Base-by-base conservation (phyloP, 441 rosid genomes). In the Sinapis alba region DNA sequence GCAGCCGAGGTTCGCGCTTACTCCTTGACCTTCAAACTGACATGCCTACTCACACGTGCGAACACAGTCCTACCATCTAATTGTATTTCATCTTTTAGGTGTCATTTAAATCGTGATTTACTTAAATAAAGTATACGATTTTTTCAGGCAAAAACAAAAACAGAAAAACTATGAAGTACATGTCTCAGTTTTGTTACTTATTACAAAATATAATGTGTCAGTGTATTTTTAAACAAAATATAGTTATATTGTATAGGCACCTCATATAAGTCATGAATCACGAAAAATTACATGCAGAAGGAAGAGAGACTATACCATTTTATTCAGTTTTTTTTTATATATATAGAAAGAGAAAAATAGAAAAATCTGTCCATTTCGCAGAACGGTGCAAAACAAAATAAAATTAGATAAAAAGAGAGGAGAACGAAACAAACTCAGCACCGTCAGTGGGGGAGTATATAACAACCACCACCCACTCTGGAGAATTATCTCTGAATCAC, bases 1-100 rank as follows among this genome's bases (percentile, higher is more conserved):
- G 56, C 78, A 87, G 92, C 87, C 91, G 86, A 81, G 60, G 79
- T 80, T 83, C 26, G 65, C 85, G 89, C 84, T 80, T 27, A 58
- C 67, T 69, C 73, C 87, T 54, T 72, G 56, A 75, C 76, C 76
- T 61, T 16, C 1, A 41, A 62, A 73, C 61, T 56, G 61, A 56
- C 61, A 56, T 23, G 61, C 61, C 61, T 56, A 66, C 68, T 83
- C 84, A 83, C 90, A 88, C 88, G 89, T 90, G 92, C 85, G 79
- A 78, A 66, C 59, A 68, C 84, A 78, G 82, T 79, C 81, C 47
- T 51, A 59, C 16, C 24, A 69, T 69, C 45, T 21, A 20, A 5
- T 9, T 47, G 20, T 11, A 5, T 47, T 57, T 12, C 32, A 19
- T 6, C n/a, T 15, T 51, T 51, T 8, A 51, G 57, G 23, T 18